Evolutionary conservation across 768 basidiomycete genomes (phyloP).

Genomic region (Punctularia strigosozonata): DNA sequence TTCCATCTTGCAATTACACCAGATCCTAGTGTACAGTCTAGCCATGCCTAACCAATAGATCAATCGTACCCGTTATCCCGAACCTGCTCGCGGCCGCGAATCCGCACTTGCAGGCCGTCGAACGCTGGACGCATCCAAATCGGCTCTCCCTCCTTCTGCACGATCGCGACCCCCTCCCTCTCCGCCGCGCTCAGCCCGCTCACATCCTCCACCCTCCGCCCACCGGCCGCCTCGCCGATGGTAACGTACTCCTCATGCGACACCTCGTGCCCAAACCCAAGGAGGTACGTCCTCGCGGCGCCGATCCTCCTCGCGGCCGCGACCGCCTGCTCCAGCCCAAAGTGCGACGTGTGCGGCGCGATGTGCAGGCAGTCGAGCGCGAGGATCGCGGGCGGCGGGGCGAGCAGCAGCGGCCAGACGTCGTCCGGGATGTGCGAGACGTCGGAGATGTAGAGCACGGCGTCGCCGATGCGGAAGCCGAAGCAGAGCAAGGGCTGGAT

Average conservation of each 20-base stretch:
- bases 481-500: slow-evolving; percentile 54
- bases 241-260: slow-evolving; percentile 66
- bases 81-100: slow-evolving; percentile 29
- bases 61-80: slow-evolving; percentile 39
- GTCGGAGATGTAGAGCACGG: slow-evolving; percentile 73
- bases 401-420: slow-evolving; percentile 43
- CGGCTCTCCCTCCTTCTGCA: slow-evolving; percentile 33
- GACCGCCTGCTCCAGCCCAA: slow-evolving; percentile 59
- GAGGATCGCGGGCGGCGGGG: slow-evolving; percentile 35
- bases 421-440: slow-evolving; percentile 70
- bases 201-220: slow-evolving; percentile 13
- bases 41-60: too few relatives aligned
- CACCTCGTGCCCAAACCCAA: slow-evolving; percentile 69
- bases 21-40: too few relatives aligned
- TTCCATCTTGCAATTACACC: too few relatives aligned
- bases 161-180: slow-evolving; percentile 25
- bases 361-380: slow-evolving; percentile 73
- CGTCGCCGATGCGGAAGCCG: slow-evolving; percentile 57
- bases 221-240: slow-evolving; percentile 42
- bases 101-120: slow-evolving; percentile 55
- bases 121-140: slow-evolving; percentile 64
- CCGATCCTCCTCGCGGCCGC: slow-evolving; percentile 41
- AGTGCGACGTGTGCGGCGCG: slow-evolving; percentile 61
- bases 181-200: slow-evolving; percentile 21
- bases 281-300: slow-evolving; percentile 55